Evolutionary conservation across 768 basidiomycete species (phyloP).

Genomic region (Kwoniella mangroviensis): DNA sequence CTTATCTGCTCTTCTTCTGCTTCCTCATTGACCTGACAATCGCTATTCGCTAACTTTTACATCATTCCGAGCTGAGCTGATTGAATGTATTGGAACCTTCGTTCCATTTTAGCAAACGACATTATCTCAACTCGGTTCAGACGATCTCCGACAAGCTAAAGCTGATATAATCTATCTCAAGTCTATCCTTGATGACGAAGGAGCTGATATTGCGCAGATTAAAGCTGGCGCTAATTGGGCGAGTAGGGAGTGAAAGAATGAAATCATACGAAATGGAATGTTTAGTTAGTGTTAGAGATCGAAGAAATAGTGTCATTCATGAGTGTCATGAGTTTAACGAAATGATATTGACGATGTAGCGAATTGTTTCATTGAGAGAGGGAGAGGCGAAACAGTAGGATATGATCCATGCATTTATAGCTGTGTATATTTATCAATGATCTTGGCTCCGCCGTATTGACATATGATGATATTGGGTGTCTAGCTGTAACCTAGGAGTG

Average conservation of each 20-base stretch:
- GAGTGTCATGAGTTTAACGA: neutral
- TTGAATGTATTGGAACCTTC: neutral
- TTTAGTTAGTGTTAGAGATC: too few relatives aligned
- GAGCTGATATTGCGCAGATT: constrained; percentile 16
- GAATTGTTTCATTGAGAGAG: too few relatives aligned
- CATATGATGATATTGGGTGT: neutral
- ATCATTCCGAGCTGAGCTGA: too few relatives aligned
- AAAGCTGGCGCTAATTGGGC: constrained; percentile 21
- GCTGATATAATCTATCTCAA: constrained; percentile 37
- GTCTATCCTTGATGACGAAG: constrained; percentile 26
- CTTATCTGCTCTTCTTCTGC: too few relatives aligned
- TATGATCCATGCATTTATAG: neutral
- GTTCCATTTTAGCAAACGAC: constrained; percentile 23
- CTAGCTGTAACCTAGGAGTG: neutral
- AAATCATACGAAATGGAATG: too few relatives aligned
- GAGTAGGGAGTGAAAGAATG: constrained; percentile 5
- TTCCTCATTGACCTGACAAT: too few relatives aligned
- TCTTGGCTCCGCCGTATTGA: too few relatives aligned
- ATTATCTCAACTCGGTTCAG: constrained; percentile 22
- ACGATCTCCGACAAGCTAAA: constrained; percentile 30
- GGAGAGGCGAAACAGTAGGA: neutral
- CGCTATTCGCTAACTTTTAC: too few relatives aligned
- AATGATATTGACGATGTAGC: neutral
- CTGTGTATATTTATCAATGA: too few relatives aligned
- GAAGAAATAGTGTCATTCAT: too few relatives aligned